Conservation (phyloP, 129 eudicot species). For the Silybum marianum region DNA sequence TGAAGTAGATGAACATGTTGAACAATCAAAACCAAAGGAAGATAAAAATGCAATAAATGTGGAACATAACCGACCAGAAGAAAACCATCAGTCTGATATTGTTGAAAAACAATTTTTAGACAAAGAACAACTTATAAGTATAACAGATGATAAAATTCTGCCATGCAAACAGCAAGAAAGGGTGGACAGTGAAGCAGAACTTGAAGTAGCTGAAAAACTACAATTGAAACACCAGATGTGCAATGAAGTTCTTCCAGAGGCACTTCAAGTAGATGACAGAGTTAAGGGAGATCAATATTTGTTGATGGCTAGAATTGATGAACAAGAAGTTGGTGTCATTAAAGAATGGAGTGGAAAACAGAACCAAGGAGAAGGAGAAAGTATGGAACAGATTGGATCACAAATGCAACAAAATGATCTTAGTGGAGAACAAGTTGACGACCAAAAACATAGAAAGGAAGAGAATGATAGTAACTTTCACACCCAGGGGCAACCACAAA, state of each 20-base stretch:
- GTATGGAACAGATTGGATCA: background rate
- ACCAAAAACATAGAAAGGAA: background rate
- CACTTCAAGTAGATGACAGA: background rate
- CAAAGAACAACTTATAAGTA: background rate
- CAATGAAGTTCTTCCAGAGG: background rate
- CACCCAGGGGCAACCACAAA: background rate
- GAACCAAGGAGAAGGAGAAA: conserved; percentile 6
- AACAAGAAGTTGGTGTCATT: background rate
- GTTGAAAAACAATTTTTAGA: conserved; percentile 17
- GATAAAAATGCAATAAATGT: conserved; percentile 1
- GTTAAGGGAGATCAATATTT: background rate
- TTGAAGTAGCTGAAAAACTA: background rate
- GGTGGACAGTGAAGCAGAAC: background rate
- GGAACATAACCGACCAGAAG: conserved; percentile 19
- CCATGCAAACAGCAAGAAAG: background rate
- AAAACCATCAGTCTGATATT: conserved; percentile 18
- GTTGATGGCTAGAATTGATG: background rate
- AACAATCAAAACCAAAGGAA: background rate
- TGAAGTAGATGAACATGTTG: conserved; percentile 18
- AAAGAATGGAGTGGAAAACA: background rate
- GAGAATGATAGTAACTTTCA: background rate
- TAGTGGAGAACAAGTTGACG: background rate
- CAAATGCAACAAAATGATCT: background rate
- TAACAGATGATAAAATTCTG: background rate
- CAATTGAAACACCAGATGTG: background rate